Percentiles rank a stretch among this genome's conserved stretches.
Evolutionary conservation across 352 stramenopile species (phyloP).

Genomic region (Elongisporangium undulatum): DNA sequence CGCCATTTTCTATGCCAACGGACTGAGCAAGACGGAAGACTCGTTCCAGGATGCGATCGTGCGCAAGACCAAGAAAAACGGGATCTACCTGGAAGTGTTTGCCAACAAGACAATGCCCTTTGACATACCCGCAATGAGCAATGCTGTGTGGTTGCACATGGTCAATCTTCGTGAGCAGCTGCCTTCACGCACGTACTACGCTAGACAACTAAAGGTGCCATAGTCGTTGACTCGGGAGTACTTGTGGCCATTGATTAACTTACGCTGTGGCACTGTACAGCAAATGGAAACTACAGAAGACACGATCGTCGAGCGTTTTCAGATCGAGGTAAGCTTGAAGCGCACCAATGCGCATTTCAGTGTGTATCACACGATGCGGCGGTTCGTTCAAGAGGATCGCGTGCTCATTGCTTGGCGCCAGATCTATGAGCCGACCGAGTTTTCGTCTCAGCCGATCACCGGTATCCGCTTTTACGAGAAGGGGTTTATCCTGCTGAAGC

Average conservation of each 20-base stretch:
- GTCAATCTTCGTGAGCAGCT: constrained; percentile 22
- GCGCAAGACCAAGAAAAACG: constrained; percentile 20
- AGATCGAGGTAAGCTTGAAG: constrained; percentile 43
- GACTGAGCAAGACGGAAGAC: constrained; percentile 39
- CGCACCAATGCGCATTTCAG: constrained; percentile 42
- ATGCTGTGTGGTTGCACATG: constrained; percentile 36
- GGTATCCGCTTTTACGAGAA: constrained; percentile 58
- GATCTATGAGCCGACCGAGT: constrained; percentile 50
- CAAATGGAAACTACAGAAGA: constrained; percentile 31
- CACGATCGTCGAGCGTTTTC: constrained; percentile 56
- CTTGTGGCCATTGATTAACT: constrained; percentile 8
- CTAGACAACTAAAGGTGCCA: constrained; percentile 41
- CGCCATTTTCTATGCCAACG: constrained; percentile 41
- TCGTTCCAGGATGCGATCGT: constrained; percentile 42
- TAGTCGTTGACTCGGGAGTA: neutral
- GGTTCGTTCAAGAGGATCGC: constrained; percentile 51
- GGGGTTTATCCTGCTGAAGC: constrained; percentile 53
- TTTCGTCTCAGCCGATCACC: constrained; percentile 33
- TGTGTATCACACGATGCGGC: constrained; percentile 55
- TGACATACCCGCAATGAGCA: constrained; percentile 21
- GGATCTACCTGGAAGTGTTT: constrained; percentile 26
- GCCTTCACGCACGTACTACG: constrained; percentile 34
- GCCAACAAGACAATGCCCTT: constrained; percentile 44
- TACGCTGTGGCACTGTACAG: constrained; percentile 12
- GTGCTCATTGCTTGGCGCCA: constrained; percentile 63